A percentile compares a stretch with the other conserved stretches of the same genome.
These are phyloP conservation scores for Vigna hirtella DNA, from an alignment of 306 rosid genomes.

Conservation along the genomic window DNA sequence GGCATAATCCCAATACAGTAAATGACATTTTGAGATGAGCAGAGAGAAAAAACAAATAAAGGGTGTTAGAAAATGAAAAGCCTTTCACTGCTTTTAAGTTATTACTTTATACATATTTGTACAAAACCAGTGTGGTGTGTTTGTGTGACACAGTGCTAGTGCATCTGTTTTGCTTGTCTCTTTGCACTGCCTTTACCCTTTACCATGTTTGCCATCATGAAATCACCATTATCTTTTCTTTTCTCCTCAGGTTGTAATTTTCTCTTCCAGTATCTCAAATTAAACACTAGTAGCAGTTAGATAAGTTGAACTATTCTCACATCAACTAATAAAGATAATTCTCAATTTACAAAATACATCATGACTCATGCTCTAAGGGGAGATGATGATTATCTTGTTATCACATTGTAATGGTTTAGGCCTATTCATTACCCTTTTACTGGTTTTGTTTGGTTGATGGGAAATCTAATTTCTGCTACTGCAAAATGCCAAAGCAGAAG, in stretches of 20 bases:
- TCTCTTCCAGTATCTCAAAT: no score
- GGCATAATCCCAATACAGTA: constrained; percentile 27
- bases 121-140: not conserved
- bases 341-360: no score
- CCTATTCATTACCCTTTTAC: not conserved
- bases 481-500: constrained; percentile 48
- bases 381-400: constrained; percentile 30
- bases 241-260: not conserved
- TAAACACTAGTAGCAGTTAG: no score
- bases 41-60: constrained; percentile 19
- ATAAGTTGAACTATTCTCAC: no score
- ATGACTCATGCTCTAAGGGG: not conserved
- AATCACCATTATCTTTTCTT: constrained; percentile 14
- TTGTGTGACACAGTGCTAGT: constrained; percentile 8
- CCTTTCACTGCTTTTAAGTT: constrained; percentile 9
- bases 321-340: not conserved
- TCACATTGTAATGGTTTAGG: constrained; percentile 27
- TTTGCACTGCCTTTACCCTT: constrained; percentile 30
- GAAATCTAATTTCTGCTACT: constrained; percentile 41
- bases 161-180: constrained; percentile 35
- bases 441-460: not conserved
- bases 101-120: constrained; percentile 20
- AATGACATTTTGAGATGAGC: constrained; percentile 33
- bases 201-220: constrained; percentile 42
- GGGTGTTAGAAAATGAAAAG: not conserved